A percentile compares a stretch with the other conserved stretches of the same genome.
Conservation (phyloP, 306 rosid genomes). For the Bauhinia variegata region DNA sequence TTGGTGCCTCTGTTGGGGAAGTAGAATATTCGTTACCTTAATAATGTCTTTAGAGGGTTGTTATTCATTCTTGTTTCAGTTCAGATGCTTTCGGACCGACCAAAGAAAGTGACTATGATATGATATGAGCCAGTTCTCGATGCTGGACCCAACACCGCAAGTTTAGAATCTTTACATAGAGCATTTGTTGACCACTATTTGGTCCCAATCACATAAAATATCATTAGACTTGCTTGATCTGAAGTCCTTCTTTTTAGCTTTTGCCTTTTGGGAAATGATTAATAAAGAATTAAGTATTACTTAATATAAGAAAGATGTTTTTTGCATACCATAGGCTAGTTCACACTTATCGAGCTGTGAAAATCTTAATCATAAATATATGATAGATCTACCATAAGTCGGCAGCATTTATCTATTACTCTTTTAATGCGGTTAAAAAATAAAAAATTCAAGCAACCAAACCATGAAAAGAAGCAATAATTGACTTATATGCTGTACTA, state of each 20-base stretch:
- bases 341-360: too few species aligned
- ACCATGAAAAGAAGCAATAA: slow-evolving; percentile 44
- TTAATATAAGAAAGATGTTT: slow-evolving; percentile 2
- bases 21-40: slow-evolving; percentile 24
- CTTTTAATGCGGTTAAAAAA: not conserved
- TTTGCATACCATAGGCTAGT: too few species aligned
- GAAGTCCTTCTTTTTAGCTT: slow-evolving; percentile 8
- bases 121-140: slow-evolving; percentile 20
- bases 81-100: slow-evolving; percentile 35
- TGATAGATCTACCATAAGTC: too few species aligned
- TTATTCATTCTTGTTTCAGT: slow-evolving; percentile 24
- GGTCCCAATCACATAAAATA: slow-evolving; percentile 34
- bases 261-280: slow-evolving; percentile 18
- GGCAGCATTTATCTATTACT: too few species aligned
- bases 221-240: slow-evolving; percentile 25
- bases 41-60: slow-evolving; percentile 23
- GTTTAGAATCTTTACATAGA: slow-evolving; percentile 41
- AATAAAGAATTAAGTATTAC: not conserved
- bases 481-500: slow-evolving; percentile 6
- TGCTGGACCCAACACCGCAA: slow-evolving; percentile 33
- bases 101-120: slow-evolving; percentile 24
- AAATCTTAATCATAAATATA: too few species aligned
- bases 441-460: slow-evolving; percentile 36
- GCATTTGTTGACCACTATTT: slow-evolving; percentile 40
- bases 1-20: slow-evolving; percentile 8